phyloP scores from a whole-genome alignment of 2,329 filamentous ascomycete genomes.

The Aspergillus vadensis region DNA sequence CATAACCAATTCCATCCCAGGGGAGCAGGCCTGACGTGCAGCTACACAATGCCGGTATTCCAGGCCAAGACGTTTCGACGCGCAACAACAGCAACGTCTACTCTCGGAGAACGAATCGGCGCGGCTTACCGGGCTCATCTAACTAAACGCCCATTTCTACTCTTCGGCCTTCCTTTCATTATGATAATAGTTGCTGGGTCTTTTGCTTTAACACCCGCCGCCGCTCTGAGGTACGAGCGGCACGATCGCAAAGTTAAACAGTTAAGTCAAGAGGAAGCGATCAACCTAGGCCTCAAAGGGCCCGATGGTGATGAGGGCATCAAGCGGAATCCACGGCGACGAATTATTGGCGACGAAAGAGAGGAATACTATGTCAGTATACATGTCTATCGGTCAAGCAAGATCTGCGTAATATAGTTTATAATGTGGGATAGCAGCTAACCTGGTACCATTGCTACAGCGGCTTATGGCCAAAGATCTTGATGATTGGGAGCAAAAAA shows the following conservation, averaged over 20 bases:
- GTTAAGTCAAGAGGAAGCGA: slow-evolving; percentile 80
- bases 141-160: slow-evolving; percentile 77
- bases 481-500: slow-evolving; percentile 95
- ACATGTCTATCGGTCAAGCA: neutral
- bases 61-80: slow-evolving; percentile 70
- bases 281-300: slow-evolving; percentile 71
- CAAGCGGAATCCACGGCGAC: slow-evolving; percentile 47
- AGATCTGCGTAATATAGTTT: neutral
- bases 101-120: slow-evolving; percentile 69
- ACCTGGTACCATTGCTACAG: slow-evolving; percentile 47
- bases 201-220: slow-evolving; percentile 91
- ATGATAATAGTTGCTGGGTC: slow-evolving; percentile 85
- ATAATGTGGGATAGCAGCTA: slow-evolving; percentile 12
- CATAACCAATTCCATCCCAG: neutral
- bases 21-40: neutral
- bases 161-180: slow-evolving; percentile 94
- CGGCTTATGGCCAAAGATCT: slow-evolving; percentile 83
- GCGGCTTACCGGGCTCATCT: slow-evolving; percentile 75
- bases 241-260: slow-evolving; percentile 88
- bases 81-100: slow-evolving; percentile 48
- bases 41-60: slow-evolving; percentile 61
- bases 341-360: slow-evolving; percentile 45
- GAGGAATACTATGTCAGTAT: slow-evolving; percentile 51
- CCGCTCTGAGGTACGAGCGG: slow-evolving; percentile 89
- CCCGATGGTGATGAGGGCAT: slow-evolving; percentile 78